These are phyloP conservation scores for Tirmania nivea DNA, from an alignment of 495 filamentous ascomycete genomes.

Conservation along the genomic window DNA sequence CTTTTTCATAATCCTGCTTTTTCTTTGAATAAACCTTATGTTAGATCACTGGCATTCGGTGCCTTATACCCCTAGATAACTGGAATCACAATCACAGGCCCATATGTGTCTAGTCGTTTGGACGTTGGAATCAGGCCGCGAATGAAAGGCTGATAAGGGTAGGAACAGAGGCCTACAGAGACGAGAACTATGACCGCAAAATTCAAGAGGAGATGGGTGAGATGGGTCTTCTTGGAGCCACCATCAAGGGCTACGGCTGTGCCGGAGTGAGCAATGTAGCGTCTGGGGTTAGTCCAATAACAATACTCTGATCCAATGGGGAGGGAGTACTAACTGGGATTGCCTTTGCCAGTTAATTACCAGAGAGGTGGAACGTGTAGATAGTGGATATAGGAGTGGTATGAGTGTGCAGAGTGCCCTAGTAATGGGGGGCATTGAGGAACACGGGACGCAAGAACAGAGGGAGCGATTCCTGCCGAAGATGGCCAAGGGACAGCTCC, in stretches of 20 bases:
- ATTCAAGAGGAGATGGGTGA: conserved; percentile 95
- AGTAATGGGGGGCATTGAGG: conserved; percentile 90
- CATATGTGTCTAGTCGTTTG: neutral
- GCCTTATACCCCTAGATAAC: too few relatives aligned
- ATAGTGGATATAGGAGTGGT: conserved; percentile 83
- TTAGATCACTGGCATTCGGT: too few relatives aligned
- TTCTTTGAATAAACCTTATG: too few relatives aligned
- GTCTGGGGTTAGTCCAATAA: conserved; percentile 31
- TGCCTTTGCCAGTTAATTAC: conserved; percentile 42
- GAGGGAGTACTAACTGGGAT: neutral
- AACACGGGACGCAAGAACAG: conserved; percentile 72
- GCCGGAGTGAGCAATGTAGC: conserved; percentile 87
- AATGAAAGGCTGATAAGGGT: neutral
- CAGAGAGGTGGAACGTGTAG: conserved; percentile 85
- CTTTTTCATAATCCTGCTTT: neutral
- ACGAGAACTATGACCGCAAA: conserved; percentile 72
- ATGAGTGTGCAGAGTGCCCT: conserved; percentile 93
- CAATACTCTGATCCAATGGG: neutral
- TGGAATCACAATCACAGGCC: neutral
- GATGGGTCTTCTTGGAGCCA: conserved; percentile 73
- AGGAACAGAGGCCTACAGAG: conserved; percentile 67
- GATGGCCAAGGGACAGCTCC: conserved; percentile 66
- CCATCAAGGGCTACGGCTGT: conserved; percentile 79
- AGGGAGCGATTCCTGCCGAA: conserved; percentile 72
- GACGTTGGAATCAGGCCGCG: neutral